A percentile compares a stretch with the other conserved stretches of the same genome.
phyloP scores from a whole-genome alignment of 2,329 filamentous ascomycete genomes.

The Colletotrichum sp. region DNA sequence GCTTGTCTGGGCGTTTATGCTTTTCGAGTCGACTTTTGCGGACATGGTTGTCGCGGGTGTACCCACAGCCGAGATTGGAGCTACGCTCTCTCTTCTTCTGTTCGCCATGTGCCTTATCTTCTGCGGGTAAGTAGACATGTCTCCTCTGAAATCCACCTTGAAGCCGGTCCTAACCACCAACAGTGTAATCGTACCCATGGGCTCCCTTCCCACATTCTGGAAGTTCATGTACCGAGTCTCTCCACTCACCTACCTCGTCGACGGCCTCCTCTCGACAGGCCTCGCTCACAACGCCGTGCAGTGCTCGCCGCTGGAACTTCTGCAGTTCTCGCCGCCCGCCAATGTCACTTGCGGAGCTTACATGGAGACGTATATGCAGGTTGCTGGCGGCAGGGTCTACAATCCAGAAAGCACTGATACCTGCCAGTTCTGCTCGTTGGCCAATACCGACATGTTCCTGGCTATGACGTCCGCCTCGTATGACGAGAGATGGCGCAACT shows the following conservation, averaged over 20 bases:
- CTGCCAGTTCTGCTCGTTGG: constrained; percentile 49
- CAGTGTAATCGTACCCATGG: constrained; percentile 64
- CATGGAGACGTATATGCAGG: constrained; percentile 45
- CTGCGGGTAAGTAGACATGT: constrained; percentile 38
- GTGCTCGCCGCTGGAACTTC: constrained; percentile 44
- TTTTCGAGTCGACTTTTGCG: constrained; percentile 70
- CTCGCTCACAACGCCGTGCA: constrained; percentile 23
- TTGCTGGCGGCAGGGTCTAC: constrained; percentile 51
- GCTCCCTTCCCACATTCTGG: constrained; percentile 69
- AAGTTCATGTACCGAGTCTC: constrained; percentile 73
- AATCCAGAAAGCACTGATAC: constrained; percentile 43
- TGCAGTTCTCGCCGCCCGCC: constrained; percentile 56
- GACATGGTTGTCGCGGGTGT: constrained; percentile 67
- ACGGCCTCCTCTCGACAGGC: constrained; percentile 55
- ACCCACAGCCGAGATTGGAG: constrained; percentile 66
- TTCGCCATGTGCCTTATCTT: constrained; percentile 68
- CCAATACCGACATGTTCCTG: constrained; percentile 41
- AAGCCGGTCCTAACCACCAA: not conserved
- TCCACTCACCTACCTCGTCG: constrained; percentile 72
- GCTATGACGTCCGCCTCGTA: constrained; percentile 47
- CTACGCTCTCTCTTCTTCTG: constrained; percentile 65
- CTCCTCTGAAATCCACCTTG: too few species aligned
- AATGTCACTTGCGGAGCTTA: constrained; percentile 57
- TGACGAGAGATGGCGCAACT: constrained; percentile 57
- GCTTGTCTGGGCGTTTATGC: constrained; percentile 64